Percentiles rank a stretch among this genome's conserved stretches.
Conservation (phyloP, 2,329 filamentous ascomycete genomes). For the Trichoderma sp. region DNA sequence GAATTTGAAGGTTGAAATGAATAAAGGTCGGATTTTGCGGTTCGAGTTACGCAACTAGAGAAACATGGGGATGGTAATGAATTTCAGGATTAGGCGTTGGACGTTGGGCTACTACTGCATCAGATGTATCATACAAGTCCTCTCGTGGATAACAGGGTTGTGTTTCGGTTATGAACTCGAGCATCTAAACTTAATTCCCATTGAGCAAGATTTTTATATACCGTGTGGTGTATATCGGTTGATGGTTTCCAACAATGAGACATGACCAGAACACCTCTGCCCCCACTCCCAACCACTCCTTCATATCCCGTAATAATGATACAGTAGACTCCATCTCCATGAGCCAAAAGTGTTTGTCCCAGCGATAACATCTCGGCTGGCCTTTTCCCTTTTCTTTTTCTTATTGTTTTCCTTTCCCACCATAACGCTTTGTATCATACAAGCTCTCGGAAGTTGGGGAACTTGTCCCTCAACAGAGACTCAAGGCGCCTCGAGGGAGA, state of each 20-base stretch:
- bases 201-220: constrained; percentile 18
- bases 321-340: constrained; percentile 4
- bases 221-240: neutral
- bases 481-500: neutral
- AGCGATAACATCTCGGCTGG: neutral
- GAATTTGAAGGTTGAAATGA: constrained; percentile 41
- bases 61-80: constrained; percentile 11
- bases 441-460: neutral
- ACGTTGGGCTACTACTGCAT: constrained; percentile 17
- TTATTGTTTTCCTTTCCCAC: neutral
- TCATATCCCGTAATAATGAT: constrained; percentile 12
- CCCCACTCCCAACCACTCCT: neutral
- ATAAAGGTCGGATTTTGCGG: constrained; percentile 19
- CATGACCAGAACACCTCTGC: neutral
- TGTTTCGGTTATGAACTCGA: constrained; percentile 4
- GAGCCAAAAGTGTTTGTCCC: neutral
- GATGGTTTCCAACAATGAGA: neutral
- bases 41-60: constrained; percentile 22
- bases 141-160: constrained; percentile 2
- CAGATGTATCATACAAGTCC: constrained; percentile 8
- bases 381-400: no score
- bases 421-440: constrained; percentile 7
- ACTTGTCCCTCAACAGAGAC: neutral
- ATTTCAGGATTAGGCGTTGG: constrained; percentile 21
- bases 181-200: constrained; percentile 18